phyloP scores from a whole-genome alignment of 257 asterid genomes.

The Ballota nigra region DNA sequence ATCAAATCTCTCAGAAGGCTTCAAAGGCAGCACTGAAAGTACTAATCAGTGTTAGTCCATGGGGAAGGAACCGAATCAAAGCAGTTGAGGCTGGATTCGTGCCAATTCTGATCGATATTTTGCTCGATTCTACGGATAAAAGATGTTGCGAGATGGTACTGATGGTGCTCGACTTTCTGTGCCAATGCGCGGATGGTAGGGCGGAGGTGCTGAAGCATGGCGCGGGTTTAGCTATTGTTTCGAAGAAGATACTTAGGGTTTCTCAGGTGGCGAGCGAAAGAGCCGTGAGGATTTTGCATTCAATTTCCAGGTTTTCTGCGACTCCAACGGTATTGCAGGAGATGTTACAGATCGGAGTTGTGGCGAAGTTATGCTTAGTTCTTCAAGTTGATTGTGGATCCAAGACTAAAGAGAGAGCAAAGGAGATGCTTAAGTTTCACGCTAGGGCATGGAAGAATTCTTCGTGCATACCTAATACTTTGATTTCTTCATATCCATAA shows the following conservation, averaged over 20 bases:
- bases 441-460: conserved; percentile 64
- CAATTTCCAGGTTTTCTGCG: conserved; percentile 57
- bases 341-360: conserved; percentile 75
- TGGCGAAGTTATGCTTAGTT: conserved; percentile 58
- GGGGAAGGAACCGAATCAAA: conserved; percentile 53
- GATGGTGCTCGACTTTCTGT: conserved; percentile 44
- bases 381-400: conserved; percentile 65
- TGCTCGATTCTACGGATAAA: conserved; percentile 51
- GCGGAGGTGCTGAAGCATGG: conserved; percentile 59
- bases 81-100: conserved; percentile 59
- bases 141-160: conserved; percentile 48
- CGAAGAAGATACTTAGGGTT: conserved; percentile 80
- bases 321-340: conserved; percentile 51
- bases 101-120: conserved; percentile 40
- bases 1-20: conserved; percentile 49
- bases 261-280: conserved; percentile 61
- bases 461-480: conserved; percentile 45
- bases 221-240: conserved; percentile 72
- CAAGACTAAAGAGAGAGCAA: conserved; percentile 63
- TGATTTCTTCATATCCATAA: conserved; percentile 49
- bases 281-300: conserved; percentile 62
- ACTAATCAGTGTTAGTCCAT: conserved; percentile 34
- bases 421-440: conserved; percentile 57
- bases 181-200: conserved; percentile 87
- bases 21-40: conserved; percentile 50